Base-by-base conservation (phyloP, 2,329 filamentous ascomycete species). In the Coniochaeta sp. region DNA sequence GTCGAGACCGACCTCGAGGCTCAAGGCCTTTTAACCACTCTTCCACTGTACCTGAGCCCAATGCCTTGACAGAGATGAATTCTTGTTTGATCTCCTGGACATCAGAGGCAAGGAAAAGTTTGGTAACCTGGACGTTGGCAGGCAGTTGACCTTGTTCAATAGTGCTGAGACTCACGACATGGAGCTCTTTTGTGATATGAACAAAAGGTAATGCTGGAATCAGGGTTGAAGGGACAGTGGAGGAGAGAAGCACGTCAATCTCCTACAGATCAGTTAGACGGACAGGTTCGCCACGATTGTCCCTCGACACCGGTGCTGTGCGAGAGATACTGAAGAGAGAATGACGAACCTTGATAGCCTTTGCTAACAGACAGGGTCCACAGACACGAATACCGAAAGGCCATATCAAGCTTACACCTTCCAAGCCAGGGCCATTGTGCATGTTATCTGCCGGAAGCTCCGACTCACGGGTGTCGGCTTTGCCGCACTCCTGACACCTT, bases 21-120 rank as follows among this genome's bases (percentile, higher is more conserved):
- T 86, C 82, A 3, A 95, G 79, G 10, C 90, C 90, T 72, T 93
- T 93, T 32, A 86, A 78, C 90, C 90, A 95, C 71, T 93, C 90
- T 65, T 91, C 88, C 4, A 83, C 81, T 12, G 87, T 83, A 47
- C 87, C 86, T 52, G 80, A 67, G n/a, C 90, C 89, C 65, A 90
- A 80, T n/a, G 77, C 73, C 65, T 84, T 83, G 59, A 87, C 89
- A 5, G 83, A 77, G 50, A 83, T 75, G 65, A 90, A 85, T 67
- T 90, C 85, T 34, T 75, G 70, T 61, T 82, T 81, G 63, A 93
- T 80, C 8, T 79, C 77, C 28, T 86, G 79, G 38, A 91, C 79
- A 61, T 92, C 83, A 28, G 77, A 69, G 54, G 80, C 81, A 71
- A 81, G 86, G 68, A 87, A 93, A 56, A 86, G 77, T 70, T 92